These are phyloP conservation scores for Beauveria medogensis DNA, from an alignment of 2,329 filamentous ascomycete genomes.

Conservation along the genomic window DNA sequence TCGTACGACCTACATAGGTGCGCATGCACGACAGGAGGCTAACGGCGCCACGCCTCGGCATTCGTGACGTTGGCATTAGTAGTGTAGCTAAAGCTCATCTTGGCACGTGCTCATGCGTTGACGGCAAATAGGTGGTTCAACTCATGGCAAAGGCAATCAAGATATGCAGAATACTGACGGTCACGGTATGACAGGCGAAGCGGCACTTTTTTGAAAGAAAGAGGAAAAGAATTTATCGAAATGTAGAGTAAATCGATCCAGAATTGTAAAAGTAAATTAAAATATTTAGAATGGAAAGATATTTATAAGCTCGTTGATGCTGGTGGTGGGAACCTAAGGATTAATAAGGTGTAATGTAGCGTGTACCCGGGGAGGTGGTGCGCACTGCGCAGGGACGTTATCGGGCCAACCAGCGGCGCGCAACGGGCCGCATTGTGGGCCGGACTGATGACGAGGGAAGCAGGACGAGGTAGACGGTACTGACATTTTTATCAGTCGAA, in stretches of 20 bases:
- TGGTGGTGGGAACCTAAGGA: too few relatives aligned
- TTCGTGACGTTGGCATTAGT: not conserved
- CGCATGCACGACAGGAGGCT: not conserved
- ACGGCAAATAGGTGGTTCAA: not conserved
- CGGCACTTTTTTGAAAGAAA: not conserved
- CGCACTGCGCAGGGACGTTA: not conserved
- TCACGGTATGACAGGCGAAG: not conserved
- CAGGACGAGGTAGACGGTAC: not conserved
- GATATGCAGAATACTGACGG: not conserved
- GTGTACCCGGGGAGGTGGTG: not conserved
- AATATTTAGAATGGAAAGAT: too few relatives aligned
- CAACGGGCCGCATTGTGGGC: constrained; percentile 1
- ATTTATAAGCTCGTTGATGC: too few relatives aligned
- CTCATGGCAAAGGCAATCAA: not conserved
- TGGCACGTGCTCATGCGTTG: constrained; percentile 6
- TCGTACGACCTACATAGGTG: not conserved
- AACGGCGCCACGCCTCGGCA: constrained; percentile 6
- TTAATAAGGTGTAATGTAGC: not conserved
- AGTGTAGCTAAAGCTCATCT: not conserved
- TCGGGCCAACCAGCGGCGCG: constrained; percentile 1
- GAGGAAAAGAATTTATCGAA: too few relatives aligned
- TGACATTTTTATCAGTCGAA: not conserved
- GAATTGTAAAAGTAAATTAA: too few relatives aligned
- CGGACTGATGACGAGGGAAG: not conserved
- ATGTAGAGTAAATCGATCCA: too few relatives aligned